Base-by-base conservation (phyloP, 2,329 filamentous ascomycete species). In the Scleromitrula shiraiana region DNA sequence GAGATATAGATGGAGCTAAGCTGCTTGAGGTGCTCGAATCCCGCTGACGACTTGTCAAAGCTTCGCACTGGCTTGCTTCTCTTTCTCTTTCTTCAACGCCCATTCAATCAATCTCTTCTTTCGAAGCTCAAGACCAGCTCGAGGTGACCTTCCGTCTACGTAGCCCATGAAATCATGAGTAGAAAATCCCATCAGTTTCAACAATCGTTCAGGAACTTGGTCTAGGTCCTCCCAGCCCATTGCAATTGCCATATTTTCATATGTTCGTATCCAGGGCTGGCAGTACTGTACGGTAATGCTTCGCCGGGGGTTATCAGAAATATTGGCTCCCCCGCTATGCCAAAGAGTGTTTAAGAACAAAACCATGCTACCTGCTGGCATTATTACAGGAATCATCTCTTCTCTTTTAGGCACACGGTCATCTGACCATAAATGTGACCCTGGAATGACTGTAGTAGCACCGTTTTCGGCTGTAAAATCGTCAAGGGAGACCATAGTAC, bases 201-300 rank as follows among this genome's bases (percentile, higher is more conserved):
- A 41, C 4, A 62, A 39, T 20, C 36, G 54, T 38, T 62, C 55
- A 5, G 59, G 58, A 4, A 62, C 50, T 14, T 49, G 33, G 52
- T 62, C 58, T 33, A 61, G 23, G 37, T 62, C 52, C 33, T 62
- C 56, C 59, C 58, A 62, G 10, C 65, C 63, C 44, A 66, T 61
- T 10, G 64, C 62, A 5, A 68, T 52, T 6, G 62, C 62, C 54
- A 65, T 62, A 41, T 68, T 68, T 53, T 68, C 66, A 41, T 56
- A 59, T n/a, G 62, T 59, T n/a, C 66, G 53, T 20, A 66, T 61
- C 62, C 62, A 73, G 5, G 57, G 61, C 47, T 62, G 59, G 35
- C 61, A 63, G 40, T 62, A 63, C 40, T 62, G 61, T 1, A 61
- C 46, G 4, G 59, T 62, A 38, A 62, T 46, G 26, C 56, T 58